These are phyloP conservation scores for Trypanosoma brucei DNA, from an alignment of 208 protist species.

Conservation along the genomic window DNA sequence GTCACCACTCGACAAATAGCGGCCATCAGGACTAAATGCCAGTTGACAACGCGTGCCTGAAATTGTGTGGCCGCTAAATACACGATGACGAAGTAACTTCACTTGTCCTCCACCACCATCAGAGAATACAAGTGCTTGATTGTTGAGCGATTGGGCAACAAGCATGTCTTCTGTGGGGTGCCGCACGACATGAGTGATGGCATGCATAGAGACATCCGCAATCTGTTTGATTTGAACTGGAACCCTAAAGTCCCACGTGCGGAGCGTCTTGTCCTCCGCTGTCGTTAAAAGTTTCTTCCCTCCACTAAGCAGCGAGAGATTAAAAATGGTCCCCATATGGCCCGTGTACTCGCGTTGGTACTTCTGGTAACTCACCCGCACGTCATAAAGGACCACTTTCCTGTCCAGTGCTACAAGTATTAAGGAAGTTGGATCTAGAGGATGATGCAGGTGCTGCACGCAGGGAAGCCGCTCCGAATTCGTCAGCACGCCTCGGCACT, in stretches of 20 bases:
- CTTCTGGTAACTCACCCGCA: constrained; percentile 42
- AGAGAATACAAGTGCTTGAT: constrained; percentile 92
- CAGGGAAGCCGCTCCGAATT: constrained; percentile 59
- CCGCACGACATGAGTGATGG: constrained; percentile 77
- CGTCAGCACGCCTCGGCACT: constrained; percentile 51
- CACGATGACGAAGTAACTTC: constrained; percentile 69
- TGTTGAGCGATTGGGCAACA: constrained; percentile 92
- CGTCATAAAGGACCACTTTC: constrained; percentile 86
- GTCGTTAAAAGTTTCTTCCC: constrained; percentile 91
- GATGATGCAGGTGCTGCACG: constrained; percentile 76
- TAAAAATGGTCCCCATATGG: constrained; percentile 95
- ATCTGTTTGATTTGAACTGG: constrained; percentile 96
- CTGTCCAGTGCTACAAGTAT: constrained; percentile 59
- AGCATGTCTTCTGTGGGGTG: constrained; percentile 92
- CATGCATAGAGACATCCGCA: constrained; percentile 93
- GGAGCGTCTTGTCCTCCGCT: constrained; percentile 94
- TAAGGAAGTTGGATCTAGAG: constrained; percentile 41
- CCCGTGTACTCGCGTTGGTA: constrained; percentile 93
- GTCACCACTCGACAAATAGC: constrained; percentile 90
- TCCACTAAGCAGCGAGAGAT: constrained; percentile 92
- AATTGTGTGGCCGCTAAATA: constrained; percentile 91
- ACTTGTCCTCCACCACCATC: constrained; percentile 78
- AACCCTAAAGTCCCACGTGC: constrained; percentile 96
- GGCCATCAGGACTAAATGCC: constrained; percentile 89
- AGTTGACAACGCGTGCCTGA: constrained; percentile 93